Evolutionary conservation across 371 early-diverging fungal species (phyloP).

Genomic region (Mortierella sp.): DNA sequence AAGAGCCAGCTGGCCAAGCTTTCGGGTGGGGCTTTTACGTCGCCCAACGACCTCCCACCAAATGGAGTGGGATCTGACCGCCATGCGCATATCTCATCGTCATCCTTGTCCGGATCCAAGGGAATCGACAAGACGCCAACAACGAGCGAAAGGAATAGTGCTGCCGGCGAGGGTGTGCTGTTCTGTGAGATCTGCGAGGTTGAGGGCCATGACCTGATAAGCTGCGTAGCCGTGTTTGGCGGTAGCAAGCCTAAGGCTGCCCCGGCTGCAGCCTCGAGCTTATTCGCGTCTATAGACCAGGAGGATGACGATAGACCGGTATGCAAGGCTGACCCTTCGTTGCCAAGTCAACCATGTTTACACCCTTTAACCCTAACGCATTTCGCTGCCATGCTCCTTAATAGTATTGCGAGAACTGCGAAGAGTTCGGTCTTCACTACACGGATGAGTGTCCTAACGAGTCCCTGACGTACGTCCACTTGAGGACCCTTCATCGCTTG

Average conservation of each 20-base stretch:
- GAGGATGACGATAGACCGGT: slow-evolving; percentile 36
- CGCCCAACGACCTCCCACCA: slow-evolving; percentile 19
- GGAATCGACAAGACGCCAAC: slow-evolving; percentile 12
- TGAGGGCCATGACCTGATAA: slow-evolving; percentile 70
- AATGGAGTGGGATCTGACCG: slow-evolving; percentile 30
- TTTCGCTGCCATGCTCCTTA: background rate
- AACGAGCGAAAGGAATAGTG: background rate
- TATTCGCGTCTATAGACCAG: background rate
- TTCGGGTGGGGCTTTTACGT: slow-evolving; percentile 22
- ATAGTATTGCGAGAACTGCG: slow-evolving; percentile 78
- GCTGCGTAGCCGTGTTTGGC: slow-evolving; percentile 64
- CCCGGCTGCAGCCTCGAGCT: slow-evolving; percentile 19
- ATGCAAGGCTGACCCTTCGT: slow-evolving; percentile 3
- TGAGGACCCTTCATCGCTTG: too few relatives aligned
- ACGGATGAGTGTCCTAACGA: slow-evolving; percentile 76
- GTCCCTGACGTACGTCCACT: slow-evolving; percentile 24
- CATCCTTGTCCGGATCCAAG: slow-evolving; percentile 9
- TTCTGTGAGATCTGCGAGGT: slow-evolving; percentile 79
- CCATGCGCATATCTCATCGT: slow-evolving; percentile 4
- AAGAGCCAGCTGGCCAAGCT: slow-evolving; percentile 41
- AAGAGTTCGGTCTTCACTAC: slow-evolving; percentile 67
- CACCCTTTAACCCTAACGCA: background rate
- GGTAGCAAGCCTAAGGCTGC: slow-evolving; percentile 18
- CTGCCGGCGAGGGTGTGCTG: slow-evolving; percentile 15
- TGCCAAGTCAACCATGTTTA: background rate